Conservation (phyloP, 306 rosid genomes). For the Quercus parvula region DNA sequence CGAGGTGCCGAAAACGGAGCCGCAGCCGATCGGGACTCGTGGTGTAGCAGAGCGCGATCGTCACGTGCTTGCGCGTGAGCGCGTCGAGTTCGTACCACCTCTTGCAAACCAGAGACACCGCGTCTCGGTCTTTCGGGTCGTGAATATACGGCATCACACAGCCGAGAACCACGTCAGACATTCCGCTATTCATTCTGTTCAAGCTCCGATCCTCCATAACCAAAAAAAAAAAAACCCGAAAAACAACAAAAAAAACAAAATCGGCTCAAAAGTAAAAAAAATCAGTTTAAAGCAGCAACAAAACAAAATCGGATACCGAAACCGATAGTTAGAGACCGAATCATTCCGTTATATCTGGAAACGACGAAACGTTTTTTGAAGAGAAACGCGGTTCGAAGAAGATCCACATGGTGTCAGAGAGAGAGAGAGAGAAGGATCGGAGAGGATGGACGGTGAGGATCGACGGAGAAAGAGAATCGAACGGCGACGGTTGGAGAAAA, state of each 20-base stretch:
- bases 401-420: background rate
- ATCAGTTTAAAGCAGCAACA: too few species aligned
- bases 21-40: slow-evolving; percentile 71
- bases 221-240: background rate
- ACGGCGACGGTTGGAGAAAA: slow-evolving; percentile 15
- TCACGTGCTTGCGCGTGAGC: slow-evolving; percentile 86
- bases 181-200: slow-evolving; percentile 7
- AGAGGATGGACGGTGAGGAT: background rate
- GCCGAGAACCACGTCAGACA: slow-evolving; percentile 61
- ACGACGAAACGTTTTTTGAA: background rate
- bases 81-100: slow-evolving; percentile 91
- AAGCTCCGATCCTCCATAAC: slow-evolving; percentile 36
- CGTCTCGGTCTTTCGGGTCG: slow-evolving; percentile 77
- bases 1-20: slow-evolving; percentile 62
- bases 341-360: background rate
- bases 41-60: slow-evolving; percentile 92
- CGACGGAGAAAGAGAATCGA: background rate
- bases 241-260: background rate
- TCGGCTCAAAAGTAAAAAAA: too few species aligned
- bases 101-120: slow-evolving; percentile 75
- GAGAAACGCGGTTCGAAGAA: background rate
- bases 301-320: background rate
- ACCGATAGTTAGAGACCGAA: background rate
- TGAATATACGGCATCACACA: slow-evolving; percentile 78
- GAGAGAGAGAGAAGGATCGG: background rate